A percentile compares a stretch with the other conserved stretches of the same genome.
Evolutionary conservation across 192 early-diverging fungal species (phyloP).

Genomic region (Obelidium mucronatum): DNA sequence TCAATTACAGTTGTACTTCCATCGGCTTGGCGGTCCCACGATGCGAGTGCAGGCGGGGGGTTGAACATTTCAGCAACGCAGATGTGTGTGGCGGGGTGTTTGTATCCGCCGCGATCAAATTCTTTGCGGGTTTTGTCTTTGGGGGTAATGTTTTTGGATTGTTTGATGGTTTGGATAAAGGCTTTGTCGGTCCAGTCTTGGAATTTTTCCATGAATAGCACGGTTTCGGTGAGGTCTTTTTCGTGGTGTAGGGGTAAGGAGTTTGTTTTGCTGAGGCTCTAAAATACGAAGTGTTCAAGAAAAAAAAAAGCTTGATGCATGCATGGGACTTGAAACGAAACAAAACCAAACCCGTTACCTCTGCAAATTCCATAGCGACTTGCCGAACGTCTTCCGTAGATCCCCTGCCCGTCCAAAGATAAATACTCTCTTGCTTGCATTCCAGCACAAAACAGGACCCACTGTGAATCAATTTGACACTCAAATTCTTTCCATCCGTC

Average conservation of each 20-base stretch:
- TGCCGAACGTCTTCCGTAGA: conserved; percentile 22
- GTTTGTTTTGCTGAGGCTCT: not conserved
- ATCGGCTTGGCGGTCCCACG: conserved; percentile 36
- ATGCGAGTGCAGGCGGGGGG: conserved; percentile 39
- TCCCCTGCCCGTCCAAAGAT: conserved; percentile 39
- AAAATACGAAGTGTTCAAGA: not conserved
- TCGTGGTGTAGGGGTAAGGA: conserved; percentile 15
- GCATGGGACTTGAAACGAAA: no score
- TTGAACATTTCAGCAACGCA: conserved; percentile 41
- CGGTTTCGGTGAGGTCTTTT: conserved; percentile 39
- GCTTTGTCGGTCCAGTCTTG: conserved; percentile 45
- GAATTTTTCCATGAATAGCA: conserved; percentile 47
- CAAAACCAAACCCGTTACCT: no score
- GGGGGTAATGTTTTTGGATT: conserved; percentile 31
- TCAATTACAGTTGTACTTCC: conserved; percentile 23
- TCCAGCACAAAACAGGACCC: conserved; percentile 39
- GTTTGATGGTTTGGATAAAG: conserved; percentile 36
- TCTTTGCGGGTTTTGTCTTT: conserved; percentile 44
- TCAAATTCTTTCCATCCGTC: conserved; percentile 28
- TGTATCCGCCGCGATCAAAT: conserved; percentile 44
- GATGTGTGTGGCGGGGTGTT: conserved; percentile 12
- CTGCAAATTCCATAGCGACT: conserved; percentile 30
- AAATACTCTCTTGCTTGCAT: conserved; percentile 31
- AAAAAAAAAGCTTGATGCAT: not conserved
- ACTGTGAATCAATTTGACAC: conserved; percentile 28